Conservation (phyloP, 805 yeast species). For the Metschnikowia noctiluminum region DNA sequence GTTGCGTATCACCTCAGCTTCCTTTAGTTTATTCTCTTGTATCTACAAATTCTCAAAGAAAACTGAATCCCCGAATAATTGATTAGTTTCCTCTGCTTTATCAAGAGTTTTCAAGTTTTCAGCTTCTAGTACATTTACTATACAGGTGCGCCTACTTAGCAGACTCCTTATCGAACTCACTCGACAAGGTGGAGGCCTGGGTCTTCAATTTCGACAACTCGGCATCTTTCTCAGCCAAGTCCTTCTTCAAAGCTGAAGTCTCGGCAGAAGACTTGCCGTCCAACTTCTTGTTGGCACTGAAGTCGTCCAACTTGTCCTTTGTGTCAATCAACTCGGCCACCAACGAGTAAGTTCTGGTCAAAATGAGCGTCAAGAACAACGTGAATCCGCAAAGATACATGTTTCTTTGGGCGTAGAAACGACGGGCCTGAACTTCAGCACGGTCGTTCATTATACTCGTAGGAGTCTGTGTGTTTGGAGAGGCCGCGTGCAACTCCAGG, state of each 20-base stretch:
- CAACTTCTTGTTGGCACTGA: conserved; percentile 25
- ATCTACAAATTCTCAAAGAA: too few relatives aligned
- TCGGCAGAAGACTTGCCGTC: conserved; percentile 27
- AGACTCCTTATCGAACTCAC: conserved; percentile 55
- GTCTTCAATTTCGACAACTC: conserved; percentile 67
- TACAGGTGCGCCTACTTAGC: neutral
- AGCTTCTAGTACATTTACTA: too few relatives aligned
- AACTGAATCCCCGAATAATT: too few relatives aligned
- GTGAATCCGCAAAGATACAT: conserved; percentile 95
- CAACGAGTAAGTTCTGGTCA: conserved; percentile 77
- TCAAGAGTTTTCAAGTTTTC: too few relatives aligned
- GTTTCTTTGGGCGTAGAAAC: conserved; percentile 95
- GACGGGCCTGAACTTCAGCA: conserved; percentile 82
- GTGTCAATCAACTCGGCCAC: conserved; percentile 69
- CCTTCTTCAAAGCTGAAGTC: conserved; percentile 43
- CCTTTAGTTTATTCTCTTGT: too few relatives aligned
- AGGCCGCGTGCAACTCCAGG: conserved; percentile 49
- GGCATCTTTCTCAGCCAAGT: conserved; percentile 53
- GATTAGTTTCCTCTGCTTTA: too few relatives aligned
- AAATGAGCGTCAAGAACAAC: conserved; percentile 79
- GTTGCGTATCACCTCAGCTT: too few relatives aligned
- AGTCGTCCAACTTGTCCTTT: conserved; percentile 54
- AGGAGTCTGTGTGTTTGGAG: conserved; percentile 17
- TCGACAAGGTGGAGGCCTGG: conserved; percentile 63
- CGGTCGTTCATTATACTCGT: conserved; percentile 49